These are phyloP conservation scores for Wickerhamomyces chambardii DNA, from an alignment of 805 yeast species.

Conservation along the genomic window DNA sequence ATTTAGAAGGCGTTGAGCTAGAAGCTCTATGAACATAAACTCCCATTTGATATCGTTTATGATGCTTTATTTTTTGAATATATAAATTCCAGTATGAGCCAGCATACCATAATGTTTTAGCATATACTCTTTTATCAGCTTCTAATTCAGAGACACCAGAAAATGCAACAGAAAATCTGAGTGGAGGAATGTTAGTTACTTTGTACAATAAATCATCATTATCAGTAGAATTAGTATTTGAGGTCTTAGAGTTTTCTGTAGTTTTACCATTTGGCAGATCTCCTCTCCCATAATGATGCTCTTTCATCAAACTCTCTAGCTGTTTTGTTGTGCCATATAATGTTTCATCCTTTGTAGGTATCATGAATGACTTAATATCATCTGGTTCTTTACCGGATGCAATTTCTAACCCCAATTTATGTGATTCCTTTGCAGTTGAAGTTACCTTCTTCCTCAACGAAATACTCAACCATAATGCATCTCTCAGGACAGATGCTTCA, in stretches of 20 bases:
- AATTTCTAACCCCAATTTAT: slow-evolving; percentile 20
- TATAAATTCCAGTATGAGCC: slow-evolving; percentile 53
- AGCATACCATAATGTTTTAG: slow-evolving; percentile 49
- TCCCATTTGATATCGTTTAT: slow-evolving; percentile 40
- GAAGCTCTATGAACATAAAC: slow-evolving; percentile 46
- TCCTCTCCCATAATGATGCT: slow-evolving; percentile 14
- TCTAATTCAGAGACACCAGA: slow-evolving; percentile 34
- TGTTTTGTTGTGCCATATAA: slow-evolving; percentile 33
- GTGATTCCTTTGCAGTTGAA: slow-evolving; percentile 14
- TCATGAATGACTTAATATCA: slow-evolving; percentile 24
- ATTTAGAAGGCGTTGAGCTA: slow-evolving; percentile 25
- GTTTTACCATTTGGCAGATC: slow-evolving; percentile 12
- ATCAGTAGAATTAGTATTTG: background rate
- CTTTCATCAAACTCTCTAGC: slow-evolving; percentile 19
- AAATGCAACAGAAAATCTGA: slow-evolving; percentile 44
- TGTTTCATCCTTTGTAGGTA: slow-evolving; percentile 40
- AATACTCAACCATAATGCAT: slow-evolving; percentile 41
- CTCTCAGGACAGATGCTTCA: slow-evolving; percentile 27
- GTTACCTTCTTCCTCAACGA: slow-evolving; percentile 31
- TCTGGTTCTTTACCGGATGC: slow-evolving; percentile 20
- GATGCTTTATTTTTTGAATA: slow-evolving; percentile 36
- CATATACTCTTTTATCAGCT: slow-evolving; percentile 38
- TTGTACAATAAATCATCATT: slow-evolving; percentile 10
- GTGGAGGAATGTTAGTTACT: slow-evolving; percentile 42
- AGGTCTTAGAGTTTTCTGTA: slow-evolving; percentile 6